phyloP scores from a whole-genome alignment of 2,329 filamentous ascomycete genomes.

The Paracoccidioides brasiliensis region DNA sequence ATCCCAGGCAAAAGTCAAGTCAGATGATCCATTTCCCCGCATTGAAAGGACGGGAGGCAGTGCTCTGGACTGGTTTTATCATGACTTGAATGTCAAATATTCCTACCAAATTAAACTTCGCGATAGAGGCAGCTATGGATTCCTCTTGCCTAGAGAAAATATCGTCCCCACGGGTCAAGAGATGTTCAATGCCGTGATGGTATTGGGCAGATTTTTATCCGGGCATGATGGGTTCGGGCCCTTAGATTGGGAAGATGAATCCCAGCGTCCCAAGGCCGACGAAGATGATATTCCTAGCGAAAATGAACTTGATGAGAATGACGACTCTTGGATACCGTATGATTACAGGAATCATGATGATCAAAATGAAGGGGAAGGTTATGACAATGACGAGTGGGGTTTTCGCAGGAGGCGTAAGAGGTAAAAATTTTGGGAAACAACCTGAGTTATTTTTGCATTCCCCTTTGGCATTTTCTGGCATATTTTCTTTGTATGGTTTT shows the following conservation, averaged over 20 bases:
- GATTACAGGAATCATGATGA: not conserved
- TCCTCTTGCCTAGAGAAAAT: slow-evolving; percentile 71
- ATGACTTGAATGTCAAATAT: slow-evolving; percentile 67
- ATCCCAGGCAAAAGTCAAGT: slow-evolving; percentile 17
- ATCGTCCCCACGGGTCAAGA: slow-evolving; percentile 87
- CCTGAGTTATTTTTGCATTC: not conserved
- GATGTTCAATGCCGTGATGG: slow-evolving; percentile 67
- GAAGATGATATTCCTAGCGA: not conserved
- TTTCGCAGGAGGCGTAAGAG: not conserved
- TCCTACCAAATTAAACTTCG: slow-evolving; percentile 88
- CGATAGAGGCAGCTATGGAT: slow-evolving; percentile 89
- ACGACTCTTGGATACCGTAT: not conserved
- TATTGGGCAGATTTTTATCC: slow-evolving; percentile 58
- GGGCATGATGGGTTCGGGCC: slow-evolving; percentile 1
- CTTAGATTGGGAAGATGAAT: slow-evolving; percentile 8
- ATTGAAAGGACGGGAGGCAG: slow-evolving; percentile 71
- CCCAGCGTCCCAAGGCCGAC: slow-evolving; percentile 2
- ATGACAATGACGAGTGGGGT: not conserved
- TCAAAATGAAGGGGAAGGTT: not conserved
- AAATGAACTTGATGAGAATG: not conserved
- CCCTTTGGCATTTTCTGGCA: not conserved
- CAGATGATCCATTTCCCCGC: slow-evolving; percentile 31
- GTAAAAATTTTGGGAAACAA: not conserved
- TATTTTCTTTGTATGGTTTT: not conserved
- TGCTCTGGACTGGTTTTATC: slow-evolving; percentile 90